phyloP scores from a whole-genome alignment of 768 basidiomycete species.

The Symmetrospora coprosmae region DNA sequence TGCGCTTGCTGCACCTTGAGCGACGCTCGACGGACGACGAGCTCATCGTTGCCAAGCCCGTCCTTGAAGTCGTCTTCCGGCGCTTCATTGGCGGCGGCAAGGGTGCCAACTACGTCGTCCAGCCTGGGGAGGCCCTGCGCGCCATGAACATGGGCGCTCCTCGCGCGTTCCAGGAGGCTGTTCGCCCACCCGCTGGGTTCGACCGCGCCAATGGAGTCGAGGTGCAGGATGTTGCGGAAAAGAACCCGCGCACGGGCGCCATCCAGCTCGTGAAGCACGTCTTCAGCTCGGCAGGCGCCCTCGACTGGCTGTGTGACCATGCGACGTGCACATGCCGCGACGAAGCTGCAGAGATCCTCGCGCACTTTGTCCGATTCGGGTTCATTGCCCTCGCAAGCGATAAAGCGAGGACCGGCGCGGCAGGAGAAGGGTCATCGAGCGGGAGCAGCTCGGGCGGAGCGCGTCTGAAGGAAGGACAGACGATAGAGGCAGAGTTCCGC shows the following conservation, averaged over 20 bases:
- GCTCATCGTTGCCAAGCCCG: constrained; percentile 84
- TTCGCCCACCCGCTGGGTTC: constrained; percentile 29
- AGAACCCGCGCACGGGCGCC: constrained; percentile 20
- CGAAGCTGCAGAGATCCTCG: constrained; percentile 93
- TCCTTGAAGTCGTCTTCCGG: constrained; percentile 86
- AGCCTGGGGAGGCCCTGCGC: constrained; percentile 62
- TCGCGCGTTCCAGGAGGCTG: constrained; percentile 28
- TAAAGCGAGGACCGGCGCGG: constrained; percentile 34
- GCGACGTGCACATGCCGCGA: constrained; percentile 90
- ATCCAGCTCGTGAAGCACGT: constrained; percentile 43
- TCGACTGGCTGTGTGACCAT: constrained; percentile 97
- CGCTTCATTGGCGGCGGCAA: constrained; percentile 71
- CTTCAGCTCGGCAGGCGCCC: constrained; percentile 69
- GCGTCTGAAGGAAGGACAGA: not conserved
- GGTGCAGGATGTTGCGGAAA: constrained; percentile 41
- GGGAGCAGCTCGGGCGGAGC: not conserved
- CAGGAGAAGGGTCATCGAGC: too few species aligned
- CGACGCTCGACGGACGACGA: constrained; percentile 84
- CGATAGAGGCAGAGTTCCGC: constrained; percentile 63
- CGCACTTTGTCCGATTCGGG: constrained; percentile 91
- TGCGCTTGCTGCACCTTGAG: constrained; percentile 94
- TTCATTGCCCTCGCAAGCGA: constrained; percentile 55
- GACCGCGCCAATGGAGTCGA: constrained; percentile 38
- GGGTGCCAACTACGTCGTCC: constrained; percentile 56
- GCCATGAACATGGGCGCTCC: constrained; percentile 37